Conservation (phyloP, 148 eudicot species). For the Fallopia convolvulus region DNA sequence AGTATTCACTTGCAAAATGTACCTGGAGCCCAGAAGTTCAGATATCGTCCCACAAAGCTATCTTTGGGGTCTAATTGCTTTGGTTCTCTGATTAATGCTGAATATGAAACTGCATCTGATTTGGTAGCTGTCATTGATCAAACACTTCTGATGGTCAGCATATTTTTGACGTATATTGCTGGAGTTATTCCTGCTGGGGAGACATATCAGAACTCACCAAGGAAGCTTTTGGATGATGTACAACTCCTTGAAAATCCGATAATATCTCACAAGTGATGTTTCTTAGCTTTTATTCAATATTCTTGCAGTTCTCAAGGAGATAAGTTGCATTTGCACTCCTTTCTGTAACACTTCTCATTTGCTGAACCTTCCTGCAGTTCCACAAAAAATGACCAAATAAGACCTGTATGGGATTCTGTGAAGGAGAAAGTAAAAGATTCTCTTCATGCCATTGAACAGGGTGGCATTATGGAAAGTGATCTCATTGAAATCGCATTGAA, state of each 20-base stretch:
- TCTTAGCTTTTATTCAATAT: neutral
- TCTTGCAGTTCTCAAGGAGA: neutral
- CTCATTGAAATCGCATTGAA: slow-evolving; percentile 23
- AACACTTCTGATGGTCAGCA: slow-evolving; percentile 63
- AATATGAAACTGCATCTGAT: slow-evolving; percentile 37
- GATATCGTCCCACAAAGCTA: slow-evolving; percentile 20
- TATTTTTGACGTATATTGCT: slow-evolving; percentile 79
- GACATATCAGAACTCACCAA: slow-evolving; percentile 25
- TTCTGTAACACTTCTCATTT: slow-evolving; percentile 10
- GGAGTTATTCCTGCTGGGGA: slow-evolving; percentile 63
- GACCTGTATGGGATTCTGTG: slow-evolving; percentile 60
- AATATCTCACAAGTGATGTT: slow-evolving; percentile 79
- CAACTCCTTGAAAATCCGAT: slow-evolving; percentile 36
- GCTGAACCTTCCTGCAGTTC: slow-evolving; percentile 30
- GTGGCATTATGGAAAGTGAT: slow-evolving; percentile 22
- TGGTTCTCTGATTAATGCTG: slow-evolving; percentile 45
- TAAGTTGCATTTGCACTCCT: neutral
- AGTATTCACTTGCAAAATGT: slow-evolving; percentile 29
- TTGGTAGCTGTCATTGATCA: slow-evolving; percentile 82
- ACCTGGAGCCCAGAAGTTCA: slow-evolving; percentile 12
- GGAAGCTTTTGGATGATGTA: slow-evolving; percentile 25
- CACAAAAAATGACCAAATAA: slow-evolving; percentile 25
- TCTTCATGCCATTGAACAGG: slow-evolving; percentile 44
- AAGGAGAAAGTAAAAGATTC: slow-evolving; percentile 57
- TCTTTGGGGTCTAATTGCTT: slow-evolving; percentile 39